Evolutionary conservation across 2,329 filamentous ascomycete species (phyloP), one percentile per base, ranked within the genome.

Genomic region (Cercospora sp.): DNA sequence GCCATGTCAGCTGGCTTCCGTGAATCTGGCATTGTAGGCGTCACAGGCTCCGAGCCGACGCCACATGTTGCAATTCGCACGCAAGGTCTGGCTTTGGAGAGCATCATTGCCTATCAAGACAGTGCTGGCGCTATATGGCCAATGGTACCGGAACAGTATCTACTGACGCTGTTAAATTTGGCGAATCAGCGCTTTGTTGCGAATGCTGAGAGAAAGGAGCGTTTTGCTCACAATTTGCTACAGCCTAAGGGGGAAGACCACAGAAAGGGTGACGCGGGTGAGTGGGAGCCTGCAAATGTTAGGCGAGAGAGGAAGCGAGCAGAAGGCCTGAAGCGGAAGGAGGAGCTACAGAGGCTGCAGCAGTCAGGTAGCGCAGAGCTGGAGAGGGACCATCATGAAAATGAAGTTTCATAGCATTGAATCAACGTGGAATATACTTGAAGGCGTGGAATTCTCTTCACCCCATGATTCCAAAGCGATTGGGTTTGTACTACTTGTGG

Each of bases 61-160:
- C 93, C 93, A 1, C 91, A 97, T 79, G 91, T 97, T 3, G 94
- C 91, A 3, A 88, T 98, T 34, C 88, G 94, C 18, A 94, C 92
- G 5, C 91, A 92, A 79, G 94, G 94, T 0, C 84, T 97, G 1
- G 87, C 88, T 0, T 88, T 97, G 69, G 92, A 97, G 80, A 92
- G 91, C 1, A 85, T 97, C 28, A 85, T 98, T 34, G 94, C 92
- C 0, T 84, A 81, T 57, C 75, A 81, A 63, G 74, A 79, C 59
- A 67, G 77, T 3, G 63, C 73, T 6, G 77, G 85, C 21, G 71
- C 81, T 69, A 82, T 85, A 13, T 75, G 82, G 24, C 84, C 82
- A 45, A 78, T 90, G 24, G 91, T 97, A 1, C 83, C 88, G 1
- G 85, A 89, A 37, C 82, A 82, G 8, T 93, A 95, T 75, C 84